A percentile compares a stretch with the other conserved stretches of the same genome.
These are phyloP conservation scores for Hysterangium stoloniferum DNA, from an alignment of 768 basidiomycete species.

Conservation along the genomic window DNA sequence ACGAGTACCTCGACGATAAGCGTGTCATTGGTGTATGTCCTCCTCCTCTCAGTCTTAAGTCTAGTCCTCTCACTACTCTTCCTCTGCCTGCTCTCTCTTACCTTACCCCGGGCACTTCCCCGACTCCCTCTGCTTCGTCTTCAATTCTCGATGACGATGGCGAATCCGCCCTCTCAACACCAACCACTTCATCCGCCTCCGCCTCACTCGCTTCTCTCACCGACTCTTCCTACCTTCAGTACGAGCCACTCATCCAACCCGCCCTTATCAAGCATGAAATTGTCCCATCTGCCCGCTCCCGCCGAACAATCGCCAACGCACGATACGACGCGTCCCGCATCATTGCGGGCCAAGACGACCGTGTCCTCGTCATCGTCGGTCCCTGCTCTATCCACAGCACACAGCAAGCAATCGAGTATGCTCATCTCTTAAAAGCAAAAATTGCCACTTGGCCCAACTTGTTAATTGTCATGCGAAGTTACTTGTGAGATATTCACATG, in stretches of 20 bases:
- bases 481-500: conserved; percentile 66
- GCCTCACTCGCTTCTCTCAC: background rate
- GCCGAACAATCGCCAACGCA: conserved; percentile 69
- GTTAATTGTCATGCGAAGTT: conserved; percentile 91
- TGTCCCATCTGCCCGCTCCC: conserved; percentile 52
- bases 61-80: conserved; percentile 6
- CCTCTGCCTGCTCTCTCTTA: conserved; percentile 6
- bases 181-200: background rate
- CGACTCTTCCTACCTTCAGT: conserved; percentile 36
- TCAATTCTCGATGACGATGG: background rate
- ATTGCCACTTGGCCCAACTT: conserved; percentile 65
- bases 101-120: conserved; percentile 14
- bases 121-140: conserved; percentile 1
- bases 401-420: conserved; percentile 79
- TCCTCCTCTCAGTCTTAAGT: background rate
- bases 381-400: conserved; percentile 94
- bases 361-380: conserved; percentile 85
- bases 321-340: conserved; percentile 75
- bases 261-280: conserved; percentile 86
- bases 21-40: conserved; percentile 68
- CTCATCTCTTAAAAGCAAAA: conserved; percentile 60
- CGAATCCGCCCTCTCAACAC: background rate
- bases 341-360: conserved; percentile 76
- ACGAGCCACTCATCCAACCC: conserved; percentile 94
- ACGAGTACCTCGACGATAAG: conserved; percentile 72